Conservation (phyloP, 73 alveolate genomes). For the Paramecium bursaria region DNA sequence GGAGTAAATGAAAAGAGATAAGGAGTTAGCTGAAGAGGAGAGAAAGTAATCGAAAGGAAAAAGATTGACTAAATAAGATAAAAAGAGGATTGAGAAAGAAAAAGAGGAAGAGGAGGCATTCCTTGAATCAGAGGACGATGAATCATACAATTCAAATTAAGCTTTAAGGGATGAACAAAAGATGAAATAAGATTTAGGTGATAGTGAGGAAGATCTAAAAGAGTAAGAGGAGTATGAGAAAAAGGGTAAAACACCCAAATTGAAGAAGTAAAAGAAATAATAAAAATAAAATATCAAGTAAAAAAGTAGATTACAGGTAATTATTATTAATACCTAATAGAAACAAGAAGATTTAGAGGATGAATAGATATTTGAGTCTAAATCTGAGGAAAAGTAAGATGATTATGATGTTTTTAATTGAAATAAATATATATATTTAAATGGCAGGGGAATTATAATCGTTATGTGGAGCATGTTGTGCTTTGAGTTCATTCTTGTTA, state of each 20-base stretch:
- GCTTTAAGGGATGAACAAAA: constrained; percentile 27
- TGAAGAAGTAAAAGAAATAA: constrained; percentile 12
- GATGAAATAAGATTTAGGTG: constrained; percentile 18
- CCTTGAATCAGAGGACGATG: constrained; percentile 41
- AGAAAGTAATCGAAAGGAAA: too few species aligned
- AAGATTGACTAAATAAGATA: background rate
- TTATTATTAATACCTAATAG: background rate
- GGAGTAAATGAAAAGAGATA: background rate
- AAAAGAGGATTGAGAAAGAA: background rate
- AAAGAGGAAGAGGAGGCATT: constrained; percentile 45
- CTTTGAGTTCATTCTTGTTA: constrained; percentile 14
- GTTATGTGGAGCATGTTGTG: constrained; percentile 66
- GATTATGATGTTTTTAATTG: constrained; percentile 34
- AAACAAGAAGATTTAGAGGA: constrained; percentile 28
- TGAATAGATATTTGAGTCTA: constrained; percentile 5
- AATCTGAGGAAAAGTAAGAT: background rate
- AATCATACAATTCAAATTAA: constrained; percentile 1
- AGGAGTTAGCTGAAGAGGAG: too few species aligned
- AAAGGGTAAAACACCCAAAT: background rate
- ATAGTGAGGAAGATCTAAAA: constrained; percentile 11
- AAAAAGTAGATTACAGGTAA: constrained; percentile 36
- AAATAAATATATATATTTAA: background rate
- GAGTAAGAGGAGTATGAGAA: constrained; percentile 42
- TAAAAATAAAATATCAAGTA: constrained; percentile 8
- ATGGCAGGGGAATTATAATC: constrained; percentile 44